Evolutionary conservation across 2,329 filamentous ascomycete genomes (phyloP), one percentile per base, ranked within the genome.

Genomic region (Achaetomium macrosporum): DNA sequence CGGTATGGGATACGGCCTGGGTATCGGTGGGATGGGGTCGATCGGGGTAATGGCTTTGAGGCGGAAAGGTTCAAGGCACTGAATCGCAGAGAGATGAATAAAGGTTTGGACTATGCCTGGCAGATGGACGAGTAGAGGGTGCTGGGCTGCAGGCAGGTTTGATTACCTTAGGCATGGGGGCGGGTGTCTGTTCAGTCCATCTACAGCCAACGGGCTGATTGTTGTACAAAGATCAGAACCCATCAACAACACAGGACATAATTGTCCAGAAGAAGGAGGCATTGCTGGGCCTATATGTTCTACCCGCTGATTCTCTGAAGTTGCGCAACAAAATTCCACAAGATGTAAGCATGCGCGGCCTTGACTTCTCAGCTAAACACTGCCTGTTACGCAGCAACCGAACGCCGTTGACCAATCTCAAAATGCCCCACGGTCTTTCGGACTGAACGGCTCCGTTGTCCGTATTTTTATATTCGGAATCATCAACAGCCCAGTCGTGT

Each of bases 21-120:
- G 0, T 90, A 95, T 73, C 77, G 89, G 59, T 99, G 93, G 93
- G 93, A 99, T 75, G 93, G 95, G 6, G 93, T 99, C 16, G 93
- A 99, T 74, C 78, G 93, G 59, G 79, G 89, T 17, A 99, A 90
- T 71, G 92, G 92, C 0, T 97, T 96, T 67, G 93, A 99, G 73
- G 87, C 82, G 57, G 86, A 96, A 66, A 87, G 91, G 73, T 97
- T 97, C 72, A 90, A 87, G 67, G 88, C 90, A 2, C 75, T 91
- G 60, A 96, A 96, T 68, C 76, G 83, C 61, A 81, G 81, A 61
- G 83, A 84, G 63, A 83, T 90, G 66, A 83, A 87, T 62, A 87
- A 88, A 69, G 85, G 85, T 31, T 69, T 97, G 64, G 84, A 92
- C 63, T 97, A 96, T 69, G 83, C 87, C 31, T 99, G 92, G 93